Evolutionary conservation across 352 stramenopile species (phyloP), one percentile per base, ranked within the genome.

Genomic region (Phytophthora foliorum): DNA sequence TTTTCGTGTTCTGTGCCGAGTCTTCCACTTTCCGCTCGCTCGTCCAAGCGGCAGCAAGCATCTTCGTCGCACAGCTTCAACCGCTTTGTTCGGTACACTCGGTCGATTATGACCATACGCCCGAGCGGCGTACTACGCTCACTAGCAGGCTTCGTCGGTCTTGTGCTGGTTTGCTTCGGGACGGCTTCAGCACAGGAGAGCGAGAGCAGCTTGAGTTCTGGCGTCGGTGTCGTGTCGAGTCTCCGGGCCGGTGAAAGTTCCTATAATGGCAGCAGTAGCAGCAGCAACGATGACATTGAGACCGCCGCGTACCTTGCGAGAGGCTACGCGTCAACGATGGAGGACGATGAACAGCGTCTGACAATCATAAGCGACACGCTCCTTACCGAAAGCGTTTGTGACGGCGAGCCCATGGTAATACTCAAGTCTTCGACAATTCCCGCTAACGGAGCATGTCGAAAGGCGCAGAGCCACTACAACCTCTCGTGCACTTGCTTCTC

Each of bases 401-500:
- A 64, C 46, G 72, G 78, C 21, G 49, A 71, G 32, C 75, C 78
- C 3, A 71, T 80, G 63, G 44, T 83, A 29, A 67, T 86, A 49
- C 45, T 73, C 48, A 81, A 80, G 66, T 77, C 78, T 14, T 49
- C 66, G 6, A 66, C 19, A 0, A 24, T 68, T 16, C 49, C 56
- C 11, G 24, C 63, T 21, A 86, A 86, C 54, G 63, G 69, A n/a
- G 74, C 49, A 2, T 86, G 78, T 45, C 57, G 80, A 42, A 39
- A 53, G 14, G 42, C 69, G 4, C 63, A 78, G 44, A 75, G 63
- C 41, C 53, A 39, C n/a, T 75, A 69, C 69, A 82, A 82, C 16
- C 65, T 86, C 17, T 86, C 78, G 51, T 86, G 78, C 42, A 65
- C 75, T 41, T 86, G 78, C 51, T 49, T 86, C 6, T 64, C 32